Evolutionary conservation across 345 rosid genomes (phyloP), one percentile per base, ranked within the genome.

Genomic region (Combretum micranthum): DNA sequence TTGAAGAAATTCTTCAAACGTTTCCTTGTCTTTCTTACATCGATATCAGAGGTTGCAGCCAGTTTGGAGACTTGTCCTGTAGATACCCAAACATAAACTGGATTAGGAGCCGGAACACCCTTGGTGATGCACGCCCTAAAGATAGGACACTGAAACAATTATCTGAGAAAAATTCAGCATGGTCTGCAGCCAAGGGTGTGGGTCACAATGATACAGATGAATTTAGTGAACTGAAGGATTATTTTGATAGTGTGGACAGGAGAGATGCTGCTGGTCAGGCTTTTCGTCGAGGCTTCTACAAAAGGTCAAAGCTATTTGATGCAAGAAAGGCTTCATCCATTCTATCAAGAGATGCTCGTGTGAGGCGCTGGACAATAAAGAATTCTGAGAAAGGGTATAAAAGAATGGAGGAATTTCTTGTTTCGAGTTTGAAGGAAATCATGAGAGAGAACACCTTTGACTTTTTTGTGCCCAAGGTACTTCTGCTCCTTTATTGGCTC

Each of bases 321-420:
- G 95, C 95, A 42, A 83, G 99, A 69, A 90, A 69, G 62, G 85
- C 95, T 52, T 87, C 97, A 25, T 82, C 97, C 43, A 85, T 94
- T 68, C 67, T 83, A 47, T 84, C 99, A 25, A 89, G 96, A 80
- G 99, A 94, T 83, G 99, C 99, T 52, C 96, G 99, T 42, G 65
- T 77, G 63, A 80, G 99, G 84, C 81, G 84, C 62, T 94, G 97
- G 96, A 82, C 95, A 42, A 64, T 86, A 52, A 94, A 85, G 75
- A 90, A 87, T 76, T 85, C 96, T 61, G 95, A 78, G 77, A 82
- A 73, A 60, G 80, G 88, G 62, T 90, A 87, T 67, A 87, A 78
- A 77, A 83, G 96, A 60, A 87, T 94, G 81, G 97, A 94, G 75
- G 88, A 81, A 60, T 94, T 90, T 70, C 85, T 94, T 71, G 87